Conservation (phyloP, 306 rosid genomes). For the Quercus bicolor region DNA sequence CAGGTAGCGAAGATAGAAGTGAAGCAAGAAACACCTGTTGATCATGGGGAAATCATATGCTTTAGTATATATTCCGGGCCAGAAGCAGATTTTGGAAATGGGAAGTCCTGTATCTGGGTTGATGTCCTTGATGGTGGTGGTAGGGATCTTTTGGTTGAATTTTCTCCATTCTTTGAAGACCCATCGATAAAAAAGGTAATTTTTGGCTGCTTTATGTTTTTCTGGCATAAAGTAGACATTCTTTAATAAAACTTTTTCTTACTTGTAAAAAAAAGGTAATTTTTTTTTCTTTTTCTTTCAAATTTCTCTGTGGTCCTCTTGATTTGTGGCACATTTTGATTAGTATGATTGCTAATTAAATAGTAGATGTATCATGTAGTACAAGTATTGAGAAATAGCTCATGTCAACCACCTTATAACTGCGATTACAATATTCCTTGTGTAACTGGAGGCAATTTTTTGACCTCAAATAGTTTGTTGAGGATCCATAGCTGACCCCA, state of each 20-base stretch:
- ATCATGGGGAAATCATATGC: slow-evolving; percentile 92
- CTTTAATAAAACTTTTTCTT: no score
- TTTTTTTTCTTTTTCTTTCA: slow-evolving; percentile 12
- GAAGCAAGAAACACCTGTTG: slow-evolving; percentile 89
- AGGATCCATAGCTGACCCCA: no score
- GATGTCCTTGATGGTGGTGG: slow-evolving; percentile 99
- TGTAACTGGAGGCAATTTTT: background rate
- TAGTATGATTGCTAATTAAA: background rate
- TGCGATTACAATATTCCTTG: background rate
- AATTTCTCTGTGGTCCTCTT: slow-evolving; percentile 14
- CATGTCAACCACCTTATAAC: background rate
- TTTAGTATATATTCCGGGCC: slow-evolving; percentile 87
- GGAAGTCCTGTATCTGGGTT: slow-evolving; percentile 95
- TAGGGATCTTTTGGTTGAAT: slow-evolving; percentile 56
- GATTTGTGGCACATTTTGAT: slow-evolving; percentile 1
- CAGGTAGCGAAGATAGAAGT: slow-evolving; percentile 90
- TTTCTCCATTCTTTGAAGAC: slow-evolving; percentile 77
- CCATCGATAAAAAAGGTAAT: slow-evolving; percentile 74
- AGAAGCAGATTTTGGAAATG: slow-evolving; percentile 79
- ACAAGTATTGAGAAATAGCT: background rate
- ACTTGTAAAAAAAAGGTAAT: background rate
- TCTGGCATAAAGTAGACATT: no score
- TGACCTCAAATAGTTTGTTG: background rate
- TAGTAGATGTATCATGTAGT: background rate
- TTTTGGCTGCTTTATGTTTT: no score